Evolutionary conservation across 2,329 filamentous ascomycete species (phyloP).

Genomic region (Pestalotiopsis sp.): DNA sequence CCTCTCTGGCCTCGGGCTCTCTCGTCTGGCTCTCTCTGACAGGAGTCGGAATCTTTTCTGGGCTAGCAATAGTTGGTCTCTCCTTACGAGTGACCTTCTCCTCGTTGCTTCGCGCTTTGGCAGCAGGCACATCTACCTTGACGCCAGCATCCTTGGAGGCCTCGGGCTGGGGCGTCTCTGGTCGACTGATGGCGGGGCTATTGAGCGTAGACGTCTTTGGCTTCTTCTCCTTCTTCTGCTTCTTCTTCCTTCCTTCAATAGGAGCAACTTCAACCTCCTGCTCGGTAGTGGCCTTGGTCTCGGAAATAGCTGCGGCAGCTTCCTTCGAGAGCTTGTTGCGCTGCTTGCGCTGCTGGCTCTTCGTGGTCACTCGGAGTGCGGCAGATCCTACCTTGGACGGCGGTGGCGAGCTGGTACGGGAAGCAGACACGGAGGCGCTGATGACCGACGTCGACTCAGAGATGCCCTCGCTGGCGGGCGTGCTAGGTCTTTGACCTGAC

Average conservation of each 20-base stretch:
- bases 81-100: slow-evolving; percentile 20
- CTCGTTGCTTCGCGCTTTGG: slow-evolving; percentile 22
- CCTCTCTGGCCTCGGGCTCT: slow-evolving; percentile 25
- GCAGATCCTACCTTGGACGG: slow-evolving; percentile 68
- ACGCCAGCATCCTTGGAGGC: slow-evolving; percentile 29
- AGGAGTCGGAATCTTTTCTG: slow-evolving; percentile 23
- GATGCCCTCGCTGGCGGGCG: slow-evolving; percentile 72
- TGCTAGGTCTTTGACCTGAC: slow-evolving; percentile 62
- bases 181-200: slow-evolving; percentile 27
- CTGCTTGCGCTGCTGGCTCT: slow-evolving; percentile 79
- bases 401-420: slow-evolving; percentile 73
- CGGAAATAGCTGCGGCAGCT: slow-evolving; percentile 59
- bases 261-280: slow-evolving; percentile 65
- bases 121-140: slow-evolving; percentile 25
- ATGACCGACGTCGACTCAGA: slow-evolving; percentile 79
- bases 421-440: slow-evolving; percentile 68
- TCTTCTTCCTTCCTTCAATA: slow-evolving; percentile 81
- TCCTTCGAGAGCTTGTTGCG: slow-evolving; percentile 69
- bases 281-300: slow-evolving; percentile 51
- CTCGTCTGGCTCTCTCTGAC: slow-evolving; percentile 25
- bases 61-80: slow-evolving; percentile 22
- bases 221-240: slow-evolving; percentile 75
- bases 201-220: slow-evolving; percentile 50
- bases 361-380: slow-evolving; percentile 70
- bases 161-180: slow-evolving; percentile 32